A percentile compares a stretch with the other conserved stretches of the same genome.
phyloP scores from a whole-genome alignment of 306 rosid genomes.

The Begonia peltatifolia region DNA sequence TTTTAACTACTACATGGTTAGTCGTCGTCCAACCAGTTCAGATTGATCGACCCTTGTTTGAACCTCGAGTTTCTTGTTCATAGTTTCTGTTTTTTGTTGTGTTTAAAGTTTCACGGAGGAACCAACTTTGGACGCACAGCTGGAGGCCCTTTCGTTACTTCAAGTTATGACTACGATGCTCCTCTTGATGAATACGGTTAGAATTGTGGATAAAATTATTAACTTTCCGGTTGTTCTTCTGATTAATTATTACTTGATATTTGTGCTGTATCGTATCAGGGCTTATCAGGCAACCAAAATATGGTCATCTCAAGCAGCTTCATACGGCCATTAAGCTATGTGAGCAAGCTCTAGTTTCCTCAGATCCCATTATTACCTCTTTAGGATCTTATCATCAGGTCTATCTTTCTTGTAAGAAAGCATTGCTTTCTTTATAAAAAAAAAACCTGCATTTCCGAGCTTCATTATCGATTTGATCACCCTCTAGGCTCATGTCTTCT shows the following conservation, averaged over 20 bases:
- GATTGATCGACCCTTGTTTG: too few species aligned
- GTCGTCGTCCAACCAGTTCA: conserved; percentile 3
- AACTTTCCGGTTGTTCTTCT: neutral
- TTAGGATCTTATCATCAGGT: conserved; percentile 80
- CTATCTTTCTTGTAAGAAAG: neutral
- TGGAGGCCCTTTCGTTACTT: neutral
- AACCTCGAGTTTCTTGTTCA: too few species aligned
- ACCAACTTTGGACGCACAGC: neutral
- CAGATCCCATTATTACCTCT: conserved; percentile 61
- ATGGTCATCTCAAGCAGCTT: conserved; percentile 72
- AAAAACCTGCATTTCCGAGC: too few species aligned
- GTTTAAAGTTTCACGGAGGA: neutral
- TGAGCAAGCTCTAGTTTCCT: conserved; percentile 72
- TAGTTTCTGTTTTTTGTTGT: too few species aligned
- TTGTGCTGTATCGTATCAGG: conserved; percentile 27
- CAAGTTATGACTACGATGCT: conserved; percentile 3
- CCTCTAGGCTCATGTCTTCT: conserved; percentile 64
- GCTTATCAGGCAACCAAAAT: conserved; percentile 78
- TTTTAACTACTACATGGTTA: conserved; percentile 86
- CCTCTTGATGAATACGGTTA: neutral
- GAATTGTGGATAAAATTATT: neutral
- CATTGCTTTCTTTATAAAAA: too few species aligned
- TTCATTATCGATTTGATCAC: conserved; percentile 4
- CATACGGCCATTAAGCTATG: conserved; percentile 67
- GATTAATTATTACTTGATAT: neutral